Percentiles rank a stretch among this genome's conserved stretches.
phyloP scores from a whole-genome alignment of 305 asterid species.

The Fraxinus angustifolia region DNA sequence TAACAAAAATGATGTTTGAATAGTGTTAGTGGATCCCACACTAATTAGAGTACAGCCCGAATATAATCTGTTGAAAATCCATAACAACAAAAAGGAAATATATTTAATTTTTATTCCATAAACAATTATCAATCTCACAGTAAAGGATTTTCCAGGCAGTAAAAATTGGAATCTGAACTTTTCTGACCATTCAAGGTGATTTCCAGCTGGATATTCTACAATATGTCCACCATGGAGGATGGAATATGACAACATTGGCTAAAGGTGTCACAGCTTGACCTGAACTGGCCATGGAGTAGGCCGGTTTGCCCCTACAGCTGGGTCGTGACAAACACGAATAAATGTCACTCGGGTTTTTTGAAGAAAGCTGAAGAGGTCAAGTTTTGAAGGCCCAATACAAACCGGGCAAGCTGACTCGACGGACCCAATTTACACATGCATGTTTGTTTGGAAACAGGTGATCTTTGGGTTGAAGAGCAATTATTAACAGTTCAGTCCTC shows the following conservation, averaged over 20 bases:
- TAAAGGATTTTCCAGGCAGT: background rate
- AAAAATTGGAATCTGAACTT: background rate
- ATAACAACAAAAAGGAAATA: background rate
- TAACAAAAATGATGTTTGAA: no score
- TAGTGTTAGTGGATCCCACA: no score
- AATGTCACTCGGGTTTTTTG: background rate
- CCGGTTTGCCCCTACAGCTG: background rate
- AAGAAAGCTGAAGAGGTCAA: background rate
- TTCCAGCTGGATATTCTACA: background rate
- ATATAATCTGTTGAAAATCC: background rate
- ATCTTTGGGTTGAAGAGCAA: slow-evolving; percentile 20
- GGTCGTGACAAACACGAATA: background rate
- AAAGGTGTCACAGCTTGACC: background rate
- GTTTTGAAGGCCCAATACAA: background rate
- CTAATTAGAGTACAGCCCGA: no score
- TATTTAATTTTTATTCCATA: background rate
- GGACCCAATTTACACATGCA: background rate
- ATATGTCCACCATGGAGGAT: background rate
- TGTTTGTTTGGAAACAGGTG: background rate
- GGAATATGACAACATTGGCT: background rate
- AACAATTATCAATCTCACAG: background rate
- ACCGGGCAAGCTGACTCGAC: background rate
- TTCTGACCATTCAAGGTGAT: background rate
- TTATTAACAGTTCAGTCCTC: slow-evolving; percentile 27
- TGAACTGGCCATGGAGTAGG: background rate